Evolutionary conservation across 495 filamentous ascomycete species (phyloP), one percentile per base, ranked within the genome.

Genomic region (Bryoglossum gracile): DNA sequence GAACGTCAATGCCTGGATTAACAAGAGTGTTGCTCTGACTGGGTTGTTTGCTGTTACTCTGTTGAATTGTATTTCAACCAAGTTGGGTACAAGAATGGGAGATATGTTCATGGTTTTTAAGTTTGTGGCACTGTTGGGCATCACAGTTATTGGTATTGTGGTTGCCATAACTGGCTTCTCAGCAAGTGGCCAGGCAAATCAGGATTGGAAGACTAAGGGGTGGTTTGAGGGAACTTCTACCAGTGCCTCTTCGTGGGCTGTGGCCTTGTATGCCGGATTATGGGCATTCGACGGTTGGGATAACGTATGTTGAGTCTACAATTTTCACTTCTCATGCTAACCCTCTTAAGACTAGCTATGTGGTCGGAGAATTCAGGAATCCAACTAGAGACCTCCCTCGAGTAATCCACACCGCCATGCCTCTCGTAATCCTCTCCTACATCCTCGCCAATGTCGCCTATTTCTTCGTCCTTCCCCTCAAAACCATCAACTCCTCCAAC

Each of bases 211-310:
- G 62, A 81, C 74, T 2, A 73, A 72, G 13, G 79, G 81, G 10
- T 98, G 94, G 92, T 96, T 97, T 59, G 81, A 89, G 49, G 85
- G 82, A 32, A 95, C 89, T 9, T 85, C 71, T 55, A 75, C 77
- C n/a, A 81, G 87, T 62, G 74, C 82, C 13, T 87, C 83, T 13
- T 81, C 79, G 53, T 94, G 87, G 82, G 89, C 89, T 13, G 86
- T 97, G 43, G 92, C 92, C 3, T 64, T 98, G 48, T 98, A 98
- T 65, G 91, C 89, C 21, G 92, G 92, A 8, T 72, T 98, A 2
- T 98, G 92, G 92, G 92, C 92, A 2, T 98, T 91, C 67, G 92
- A 98, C 60, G 92, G 92, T 16, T 98, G 92, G 92, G 92, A 98
- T 62, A 98, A 98, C 65, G 90, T 92, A 66, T 69, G 85, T 72